A percentile compares a stretch with the other conserved stretches of the same genome.
phyloP scores from a whole-genome alignment of 371 early-diverging fungal species.

The Funneliformis caledonium region DNA sequence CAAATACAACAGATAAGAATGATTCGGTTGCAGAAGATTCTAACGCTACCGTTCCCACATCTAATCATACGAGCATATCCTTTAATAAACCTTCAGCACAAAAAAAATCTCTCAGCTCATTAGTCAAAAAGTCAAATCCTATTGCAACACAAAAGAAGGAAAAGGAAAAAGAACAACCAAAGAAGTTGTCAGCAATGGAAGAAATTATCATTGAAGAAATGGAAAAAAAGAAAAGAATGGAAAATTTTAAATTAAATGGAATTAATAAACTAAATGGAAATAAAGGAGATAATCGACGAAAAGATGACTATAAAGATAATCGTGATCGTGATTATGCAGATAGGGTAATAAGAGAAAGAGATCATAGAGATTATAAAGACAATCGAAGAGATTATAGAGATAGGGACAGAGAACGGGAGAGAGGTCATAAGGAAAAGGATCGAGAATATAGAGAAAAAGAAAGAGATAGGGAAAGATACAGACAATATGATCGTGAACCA shows the following conservation, averaged over 20 bases:
- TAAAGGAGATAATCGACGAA: background rate
- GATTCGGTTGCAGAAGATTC: background rate
- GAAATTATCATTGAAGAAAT: conserved; percentile 34
- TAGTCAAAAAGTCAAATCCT: conserved; percentile 32
- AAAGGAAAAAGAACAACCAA: conserved; percentile 27
- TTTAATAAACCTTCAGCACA: conserved; percentile 30
- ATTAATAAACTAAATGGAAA: background rate
- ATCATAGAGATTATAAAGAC: background rate
- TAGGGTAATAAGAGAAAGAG: conserved; percentile 1
- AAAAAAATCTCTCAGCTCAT: conserved; percentile 31
- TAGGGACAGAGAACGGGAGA: conserved; percentile 16
- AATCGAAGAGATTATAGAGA: conserved; percentile 1
- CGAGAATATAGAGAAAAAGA: conserved; percentile 8
- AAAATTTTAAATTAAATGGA: conserved; percentile 1
- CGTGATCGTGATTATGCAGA: conserved; percentile 4
- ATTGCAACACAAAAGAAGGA: background rate
- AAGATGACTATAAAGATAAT: background rate
- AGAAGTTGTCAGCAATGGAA: conserved; percentile 35
- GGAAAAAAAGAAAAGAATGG: conserved; percentile 36
- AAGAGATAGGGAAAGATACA: background rate
- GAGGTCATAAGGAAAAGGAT: conserved; percentile 1
- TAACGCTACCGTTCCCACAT: background rate
- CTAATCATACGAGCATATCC: conserved; percentile 27
- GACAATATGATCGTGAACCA: conserved; percentile 18
- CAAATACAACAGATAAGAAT: background rate